Base-by-base conservation (phyloP, 805 yeast genomes). In the Candida coleopterorum region DNA sequence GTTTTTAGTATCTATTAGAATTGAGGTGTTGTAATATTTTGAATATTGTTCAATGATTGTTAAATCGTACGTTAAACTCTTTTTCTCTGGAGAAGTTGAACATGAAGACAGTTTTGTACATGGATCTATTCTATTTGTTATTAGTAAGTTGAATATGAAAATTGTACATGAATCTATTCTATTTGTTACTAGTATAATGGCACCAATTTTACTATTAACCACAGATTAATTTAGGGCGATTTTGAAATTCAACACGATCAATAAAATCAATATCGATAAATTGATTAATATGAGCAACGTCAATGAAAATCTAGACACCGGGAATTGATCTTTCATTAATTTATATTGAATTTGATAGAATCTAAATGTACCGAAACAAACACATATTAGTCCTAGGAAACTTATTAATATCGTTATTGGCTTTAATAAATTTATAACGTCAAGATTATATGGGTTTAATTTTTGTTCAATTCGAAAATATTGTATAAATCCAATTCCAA, bases 311-410 rank as follows among this genome's bases (percentile, higher is more conserved):
- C 66, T 37, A 3, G 56, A 44, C 3, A 54, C 51, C 2, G 64
- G 63, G 39, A 43, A 56, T 20, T 39, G 35, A 11, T 52, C 46
- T 9, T 41, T 25, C 9, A 48, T 40, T 29, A 60, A 39, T 9
- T 45, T 20, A 9, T 40, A 32, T 40, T 61, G 65, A 8, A 55
- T 55, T 15, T 52, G 52, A 21, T 48, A 50, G 38, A 48, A 61
- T 27, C 64, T 37, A 10, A 44, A 20, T 2, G 37, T 30, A 7
- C 61, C 64, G 26, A 58, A 46, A 17, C 53, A 9, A 1, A 52
- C 6, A 7, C 51, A 27, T 7, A 53, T 10, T 4, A 53, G 3
- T 6, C 53, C 48, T 9, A 59, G 15, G 4, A 42, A 12, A 20
- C 50, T 37, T 29, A 46, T 36, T 9, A 56, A 18, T 4, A 45